Conservation (phyloP, 148 eudicot genomes). For the Rhododendron molle region DNA sequence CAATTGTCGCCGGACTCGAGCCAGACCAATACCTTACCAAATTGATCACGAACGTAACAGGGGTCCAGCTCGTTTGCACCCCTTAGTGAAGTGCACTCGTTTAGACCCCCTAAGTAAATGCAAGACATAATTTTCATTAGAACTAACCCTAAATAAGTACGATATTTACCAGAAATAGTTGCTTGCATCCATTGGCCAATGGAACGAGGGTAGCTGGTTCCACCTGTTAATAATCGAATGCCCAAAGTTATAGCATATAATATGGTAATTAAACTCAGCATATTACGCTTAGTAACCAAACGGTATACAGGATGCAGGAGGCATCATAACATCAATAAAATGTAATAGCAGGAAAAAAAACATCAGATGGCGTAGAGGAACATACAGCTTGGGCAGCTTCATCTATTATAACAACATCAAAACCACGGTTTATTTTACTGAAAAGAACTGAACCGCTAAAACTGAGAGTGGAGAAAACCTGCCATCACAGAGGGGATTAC, state of each 20-base stretch:
- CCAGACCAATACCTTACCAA: not conserved
- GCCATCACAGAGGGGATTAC: slow-evolving; percentile 26
- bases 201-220: slow-evolving; percentile 96
- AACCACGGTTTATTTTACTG: slow-evolving; percentile 67
- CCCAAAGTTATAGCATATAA: not conserved
- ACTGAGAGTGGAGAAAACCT: slow-evolving; percentile 99
- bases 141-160: not conserved
- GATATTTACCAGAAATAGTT: slow-evolving; percentile 79
- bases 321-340: not conserved
- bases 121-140: not conserved
- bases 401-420: slow-evolving; percentile 94
- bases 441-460: slow-evolving; percentile 87
- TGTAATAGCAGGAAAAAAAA: not conserved
- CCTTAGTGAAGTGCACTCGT: not conserved
- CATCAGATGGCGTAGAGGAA: slow-evolving; percentile 12
- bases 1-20: not conserved
- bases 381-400: slow-evolving; percentile 99
- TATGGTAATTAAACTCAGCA: not conserved
- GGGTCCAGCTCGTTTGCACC: not conserved
- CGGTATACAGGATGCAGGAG: not conserved
- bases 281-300: not conserved
- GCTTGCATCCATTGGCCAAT: slow-evolving; percentile 89
- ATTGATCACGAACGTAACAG: not conserved
- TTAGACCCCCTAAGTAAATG: not conserved
- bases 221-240: slow-evolving; percentile 47